Evolutionary conservation across 176 grass and related monocot genomes (phyloP).

Genomic region (Pontederia crassipes): DNA sequence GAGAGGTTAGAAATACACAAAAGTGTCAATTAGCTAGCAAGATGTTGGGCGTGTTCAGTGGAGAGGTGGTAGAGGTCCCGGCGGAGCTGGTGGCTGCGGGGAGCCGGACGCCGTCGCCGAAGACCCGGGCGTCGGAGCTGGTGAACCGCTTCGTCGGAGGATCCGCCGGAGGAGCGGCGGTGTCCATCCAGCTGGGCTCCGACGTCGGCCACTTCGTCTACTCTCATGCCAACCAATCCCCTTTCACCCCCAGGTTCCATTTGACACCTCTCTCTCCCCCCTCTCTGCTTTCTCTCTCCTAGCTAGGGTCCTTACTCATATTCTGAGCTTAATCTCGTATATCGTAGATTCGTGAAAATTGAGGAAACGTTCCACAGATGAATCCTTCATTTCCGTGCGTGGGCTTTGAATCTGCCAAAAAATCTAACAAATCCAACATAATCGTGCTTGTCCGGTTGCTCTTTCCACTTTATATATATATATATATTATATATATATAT

Average conservation of each 20-base stretch:
- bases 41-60: conserved; percentile 90
- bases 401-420: no score
- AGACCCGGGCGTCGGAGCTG: conserved; percentile 54
- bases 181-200: conserved; percentile 40
- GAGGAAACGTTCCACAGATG: no score
- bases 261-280: not conserved
- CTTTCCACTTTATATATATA: no score
- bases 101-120: conserved; percentile 78
- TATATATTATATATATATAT: no score
- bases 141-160: conserved; percentile 43
- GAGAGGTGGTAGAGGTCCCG: conserved; percentile 71
- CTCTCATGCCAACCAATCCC: conserved; percentile 49
- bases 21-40: no score
- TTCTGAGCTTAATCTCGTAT: no score
- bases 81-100: conserved; percentile 75
- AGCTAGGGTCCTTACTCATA: not conserved
- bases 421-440: no score
- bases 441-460: no score
- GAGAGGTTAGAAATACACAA: no score
- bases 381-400: no score
- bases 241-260: conserved; percentile 49
- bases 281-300: not conserved
- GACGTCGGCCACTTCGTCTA: conserved; percentile 44
- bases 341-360: no score
- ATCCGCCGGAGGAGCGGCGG: conserved; percentile 20